Conservation (phyloP, 495 filamentous ascomycete genomes). For the Neurospora cerealis region DNA sequence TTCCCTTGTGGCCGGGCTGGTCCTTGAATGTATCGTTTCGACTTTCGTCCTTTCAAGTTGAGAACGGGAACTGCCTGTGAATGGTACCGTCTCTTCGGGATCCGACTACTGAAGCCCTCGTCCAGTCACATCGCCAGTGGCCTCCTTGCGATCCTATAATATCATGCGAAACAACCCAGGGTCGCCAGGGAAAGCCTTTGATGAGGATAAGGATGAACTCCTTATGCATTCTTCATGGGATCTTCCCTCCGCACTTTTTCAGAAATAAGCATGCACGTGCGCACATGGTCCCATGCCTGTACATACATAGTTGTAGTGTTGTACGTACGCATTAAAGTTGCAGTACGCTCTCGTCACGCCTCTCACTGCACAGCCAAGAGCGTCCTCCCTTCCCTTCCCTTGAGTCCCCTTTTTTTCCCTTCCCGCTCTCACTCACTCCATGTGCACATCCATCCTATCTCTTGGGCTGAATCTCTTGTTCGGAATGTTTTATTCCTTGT, state of each 20-base stretch:
- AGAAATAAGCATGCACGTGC: neutral
- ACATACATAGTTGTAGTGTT: neutral
- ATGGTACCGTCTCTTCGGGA: neutral
- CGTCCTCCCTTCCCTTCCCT: neutral
- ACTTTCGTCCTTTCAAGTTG: neutral
- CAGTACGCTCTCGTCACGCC: neutral
- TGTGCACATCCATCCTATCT: neutral
- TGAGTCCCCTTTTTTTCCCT: neutral
- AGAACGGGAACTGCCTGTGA: neutral
- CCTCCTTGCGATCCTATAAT: neutral
- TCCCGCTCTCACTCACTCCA: neutral
- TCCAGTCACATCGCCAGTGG: neutral
- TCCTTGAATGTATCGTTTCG: too few relatives aligned
- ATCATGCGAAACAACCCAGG: neutral
- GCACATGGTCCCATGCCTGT: neutral
- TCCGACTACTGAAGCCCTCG: neutral
- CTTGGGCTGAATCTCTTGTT: neutral
- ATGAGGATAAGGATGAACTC: neutral
- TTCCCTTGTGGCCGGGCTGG: too few relatives aligned
- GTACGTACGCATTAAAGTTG: neutral
- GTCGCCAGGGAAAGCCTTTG: neutral
- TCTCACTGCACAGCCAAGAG: neutral
- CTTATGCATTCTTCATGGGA: neutral
- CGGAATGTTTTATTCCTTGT: neutral
- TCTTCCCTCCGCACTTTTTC: neutral